Conservation (phyloP, 2,329 filamentous ascomycete genomes). For the Verticillium nubilum region DNA sequence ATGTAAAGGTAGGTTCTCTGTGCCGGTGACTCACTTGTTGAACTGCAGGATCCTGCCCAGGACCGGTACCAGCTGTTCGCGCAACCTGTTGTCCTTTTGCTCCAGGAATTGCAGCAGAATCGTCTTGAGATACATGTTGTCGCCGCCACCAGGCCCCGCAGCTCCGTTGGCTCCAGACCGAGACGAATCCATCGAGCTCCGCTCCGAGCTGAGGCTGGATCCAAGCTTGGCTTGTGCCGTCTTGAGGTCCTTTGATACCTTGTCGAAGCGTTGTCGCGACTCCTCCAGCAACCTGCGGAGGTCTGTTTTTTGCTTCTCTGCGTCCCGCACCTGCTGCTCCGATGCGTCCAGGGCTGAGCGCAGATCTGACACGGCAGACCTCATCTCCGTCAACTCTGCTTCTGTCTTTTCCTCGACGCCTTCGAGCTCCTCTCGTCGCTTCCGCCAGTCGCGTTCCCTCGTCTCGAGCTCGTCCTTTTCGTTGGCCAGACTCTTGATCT, state of each 20-base stretch:
- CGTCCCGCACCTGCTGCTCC: constrained; percentile 76
- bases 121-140: constrained; percentile 70
- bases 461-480: constrained; percentile 76
- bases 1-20: no score
- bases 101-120: constrained; percentile 77
- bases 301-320: constrained; percentile 76
- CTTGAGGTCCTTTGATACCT: constrained; percentile 64
- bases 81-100: constrained; percentile 71
- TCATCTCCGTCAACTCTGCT: constrained; percentile 71
- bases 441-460: constrained; percentile 68
- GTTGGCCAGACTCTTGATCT: constrained; percentile 62
- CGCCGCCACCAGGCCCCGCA: constrained; percentile 22
- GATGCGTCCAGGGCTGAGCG: constrained; percentile 79
- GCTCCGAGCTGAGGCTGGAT: constrained; percentile 23
- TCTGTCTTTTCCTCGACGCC: constrained; percentile 60
- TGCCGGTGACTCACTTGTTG: constrained; percentile 59
- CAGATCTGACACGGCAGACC: constrained; percentile 70
- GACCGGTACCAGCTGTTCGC: constrained; percentile 72
- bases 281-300: constrained; percentile 74
- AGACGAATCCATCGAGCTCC: constrained; percentile 40
- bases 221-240: constrained; percentile 41
- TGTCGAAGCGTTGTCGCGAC: constrained; percentile 69
- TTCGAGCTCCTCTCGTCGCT: constrained; percentile 71
- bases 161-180: constrained; percentile 34
- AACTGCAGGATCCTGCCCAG: constrained; percentile 71